phyloP scores from a whole-genome alignment of 176 grass and related monocot species.

The Zoysia pacifica region DNA sequence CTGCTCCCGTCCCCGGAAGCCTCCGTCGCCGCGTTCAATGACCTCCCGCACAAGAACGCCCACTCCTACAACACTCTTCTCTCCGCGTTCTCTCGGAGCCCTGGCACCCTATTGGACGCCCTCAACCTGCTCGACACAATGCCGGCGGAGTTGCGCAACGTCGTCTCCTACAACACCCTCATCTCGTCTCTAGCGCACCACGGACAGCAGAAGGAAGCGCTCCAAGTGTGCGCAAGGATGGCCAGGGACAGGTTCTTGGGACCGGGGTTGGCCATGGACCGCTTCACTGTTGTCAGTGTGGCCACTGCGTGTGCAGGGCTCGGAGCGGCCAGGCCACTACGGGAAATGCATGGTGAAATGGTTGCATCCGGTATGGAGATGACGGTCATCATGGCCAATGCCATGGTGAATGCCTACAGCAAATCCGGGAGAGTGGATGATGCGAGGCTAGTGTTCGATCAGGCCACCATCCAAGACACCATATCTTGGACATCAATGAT shows the following conservation, averaged over 20 bases:
- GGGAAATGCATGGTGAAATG: slow-evolving; percentile 47
- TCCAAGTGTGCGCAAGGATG: slow-evolving; percentile 40
- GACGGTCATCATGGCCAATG: slow-evolving; percentile 60
- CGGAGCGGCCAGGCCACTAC: slow-evolving; percentile 36
- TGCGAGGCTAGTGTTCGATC: slow-evolving; percentile 47
- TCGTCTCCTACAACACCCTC: slow-evolving; percentile 68
- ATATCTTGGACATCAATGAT: slow-evolving; percentile 70
- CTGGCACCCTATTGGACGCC: slow-evolving; percentile 31
- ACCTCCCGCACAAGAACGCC: slow-evolving; percentile 54
- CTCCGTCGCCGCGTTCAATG: slow-evolving; percentile 34
- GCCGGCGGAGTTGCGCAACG: slow-evolving; percentile 34
- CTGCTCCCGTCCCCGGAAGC: slow-evolving; percentile 28
- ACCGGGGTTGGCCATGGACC: slow-evolving; percentile 33
- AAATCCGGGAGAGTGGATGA: slow-evolving; percentile 50
- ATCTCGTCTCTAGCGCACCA: slow-evolving; percentile 51
- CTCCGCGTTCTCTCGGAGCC: slow-evolving; percentile 5
- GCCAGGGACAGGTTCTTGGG: slow-evolving; percentile 45
- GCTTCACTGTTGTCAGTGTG: slow-evolving; percentile 54
- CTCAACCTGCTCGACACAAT: slow-evolving; percentile 55
- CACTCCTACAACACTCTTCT: slow-evolving; percentile 72
- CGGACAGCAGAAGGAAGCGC: slow-evolving; percentile 28
- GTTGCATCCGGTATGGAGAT: slow-evolving; percentile 54
- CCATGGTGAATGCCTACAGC: slow-evolving; percentile 71
- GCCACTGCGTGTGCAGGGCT: slow-evolving; percentile 44
- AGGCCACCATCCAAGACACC: slow-evolving; percentile 20